These are phyloP conservation scores for Psilocybe sp. DNA, from an alignment of 768 basidiomycete species.

Conservation along the genomic window DNA sequence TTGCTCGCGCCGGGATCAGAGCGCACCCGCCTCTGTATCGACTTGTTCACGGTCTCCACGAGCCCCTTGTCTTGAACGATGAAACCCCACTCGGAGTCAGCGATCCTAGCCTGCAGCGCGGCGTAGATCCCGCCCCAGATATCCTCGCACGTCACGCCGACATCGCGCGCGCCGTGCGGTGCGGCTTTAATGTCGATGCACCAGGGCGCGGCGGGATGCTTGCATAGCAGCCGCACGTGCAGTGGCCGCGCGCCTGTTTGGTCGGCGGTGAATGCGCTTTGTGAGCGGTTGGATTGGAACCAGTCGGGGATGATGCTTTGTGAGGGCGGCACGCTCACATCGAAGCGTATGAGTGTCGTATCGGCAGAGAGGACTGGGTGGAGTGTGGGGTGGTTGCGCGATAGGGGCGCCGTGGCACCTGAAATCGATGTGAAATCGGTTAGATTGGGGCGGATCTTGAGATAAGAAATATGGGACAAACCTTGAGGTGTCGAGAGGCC, in stretches of 20 bases:
- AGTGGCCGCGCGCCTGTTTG: conserved; percentile 49
- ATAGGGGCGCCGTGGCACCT: conserved; percentile 9
- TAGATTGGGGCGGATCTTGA: too few species aligned
- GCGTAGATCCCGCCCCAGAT: conserved; percentile 54
- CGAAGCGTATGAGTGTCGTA: conserved; percentile 46
- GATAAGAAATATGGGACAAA: too few species aligned
- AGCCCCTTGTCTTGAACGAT: conserved; percentile 40
- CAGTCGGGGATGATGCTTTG: conserved; percentile 37
- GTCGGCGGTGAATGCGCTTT: conserved; percentile 34
- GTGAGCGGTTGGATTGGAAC: conserved; percentile 34
- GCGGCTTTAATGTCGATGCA: conserved; percentile 47
- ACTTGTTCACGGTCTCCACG: conserved; percentile 43
- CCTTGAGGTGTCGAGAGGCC: too few species aligned
- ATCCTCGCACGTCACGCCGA: conserved; percentile 45
- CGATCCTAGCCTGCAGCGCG: conserved; percentile 50
- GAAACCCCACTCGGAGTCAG: conserved; percentile 69
- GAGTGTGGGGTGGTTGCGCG: conserved; percentile 45
- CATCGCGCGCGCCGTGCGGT: conserved; percentile 4
- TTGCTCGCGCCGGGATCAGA: conserved; percentile 30
- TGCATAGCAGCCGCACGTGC: conserved; percentile 54
- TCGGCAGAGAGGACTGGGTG: conserved; percentile 54
- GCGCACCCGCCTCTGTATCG: conserved; percentile 47
- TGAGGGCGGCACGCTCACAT: conserved; percentile 41
- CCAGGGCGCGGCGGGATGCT: conserved; percentile 56
- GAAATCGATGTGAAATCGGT: neutral